Base-by-base conservation (phyloP, 2,329 filamentous ascomycete genomes). In the Onygenales sp. region DNA sequence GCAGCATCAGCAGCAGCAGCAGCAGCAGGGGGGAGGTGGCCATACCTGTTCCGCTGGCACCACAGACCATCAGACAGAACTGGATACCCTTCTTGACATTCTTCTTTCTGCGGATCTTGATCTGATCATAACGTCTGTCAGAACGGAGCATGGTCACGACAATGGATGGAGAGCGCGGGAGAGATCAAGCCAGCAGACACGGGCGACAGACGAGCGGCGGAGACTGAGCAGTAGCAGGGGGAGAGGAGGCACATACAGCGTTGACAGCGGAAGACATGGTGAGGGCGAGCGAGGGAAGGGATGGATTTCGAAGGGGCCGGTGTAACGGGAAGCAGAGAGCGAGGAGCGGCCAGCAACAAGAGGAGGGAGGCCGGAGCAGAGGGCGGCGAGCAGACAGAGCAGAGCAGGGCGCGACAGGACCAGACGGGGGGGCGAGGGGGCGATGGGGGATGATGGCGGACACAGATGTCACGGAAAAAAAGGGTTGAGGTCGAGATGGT, bases 31-130 rank as follows among this genome's bases (percentile, higher is more conserved):
- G 54, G 37, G 51, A 56, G 50, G 49, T 48, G 59, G 81, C 17
- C 53, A 48, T 84, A 95, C 90, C 93, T 75, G 93, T 97, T 74
- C 93, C 93, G 65, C 92, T 97, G 71, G 93, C 93, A 79, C 93
- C 93, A 72, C 93, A 97, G 68, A 98, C 93, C 93, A 98, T 98
- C 83, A 98, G 77, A 75, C 91, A 97, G 80, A 98, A 98, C 81
- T 98, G 93, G 70, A 98, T 97, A 71, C 93, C 93, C 84, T 96
- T 96, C 87, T 96, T 96, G 78, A 98, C 92, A 83, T 98, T 97
- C 88, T 98, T 98, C 92, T 98, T 98, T 77, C 89, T 87, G 77
- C 93, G 91, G 73, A 96, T 91, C 87, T 95, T 93, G 76, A 94
- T 88, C 84, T 89, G 73, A 40, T 53, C 46, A 44, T 53, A 48